Evolutionary conservation across 2,329 filamentous ascomycete genomes (phyloP), one percentile per base, ranked within the genome.

Genomic region (Atkinsonella hypoxylon): DNA sequence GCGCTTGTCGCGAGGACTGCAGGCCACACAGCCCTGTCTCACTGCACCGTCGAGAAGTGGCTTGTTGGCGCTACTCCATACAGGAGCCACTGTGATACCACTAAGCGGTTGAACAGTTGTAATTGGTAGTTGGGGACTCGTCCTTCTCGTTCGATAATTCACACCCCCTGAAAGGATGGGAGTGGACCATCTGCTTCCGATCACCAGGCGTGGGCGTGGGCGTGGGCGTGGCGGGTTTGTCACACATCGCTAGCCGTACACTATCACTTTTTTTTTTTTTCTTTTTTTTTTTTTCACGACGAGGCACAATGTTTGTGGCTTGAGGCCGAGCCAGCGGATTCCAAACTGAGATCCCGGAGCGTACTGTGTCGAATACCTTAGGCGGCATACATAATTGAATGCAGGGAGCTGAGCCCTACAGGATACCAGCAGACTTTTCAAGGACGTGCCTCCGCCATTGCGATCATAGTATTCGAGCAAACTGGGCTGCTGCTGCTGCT

Each of bases 1-100:
- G 45, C 45, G 45, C 48, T 50, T 50, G 48, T 45, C 48, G 41
- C 41, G 22, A 47, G 18, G 8, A 17, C n/a, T n/a, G n/a, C n/a
- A n/a, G n/a, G n/a, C n/a, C n/a, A 47, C 11, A 46, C 15, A 40
- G 41, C 31, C 31, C 34, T 30, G 40, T 38, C 41, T 46, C 41
- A 18, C 18, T 30, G 32, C 34, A 18, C 20, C 22, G 26, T 22
- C 9, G 26, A 22, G 12, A 41, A 41, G 31, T 45, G 42, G 42
- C 32, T 45, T 45, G 20, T 45, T 40, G 40, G 34, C 48, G 42
- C 13, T 42, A n/a, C n/a, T n/a, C n/a, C n/a, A n/a, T n/a, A 45
- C 41, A 45, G 31, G 31, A 13, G 30, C 42, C 41, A 39, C 20
- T 5, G 32, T 31, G 31, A 48, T 48, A 10, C 38, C 40, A 40